These are phyloP conservation scores for Euphrasia confusa DNA, from an alignment of 257 asterid species.

Conservation along the genomic window DNA sequence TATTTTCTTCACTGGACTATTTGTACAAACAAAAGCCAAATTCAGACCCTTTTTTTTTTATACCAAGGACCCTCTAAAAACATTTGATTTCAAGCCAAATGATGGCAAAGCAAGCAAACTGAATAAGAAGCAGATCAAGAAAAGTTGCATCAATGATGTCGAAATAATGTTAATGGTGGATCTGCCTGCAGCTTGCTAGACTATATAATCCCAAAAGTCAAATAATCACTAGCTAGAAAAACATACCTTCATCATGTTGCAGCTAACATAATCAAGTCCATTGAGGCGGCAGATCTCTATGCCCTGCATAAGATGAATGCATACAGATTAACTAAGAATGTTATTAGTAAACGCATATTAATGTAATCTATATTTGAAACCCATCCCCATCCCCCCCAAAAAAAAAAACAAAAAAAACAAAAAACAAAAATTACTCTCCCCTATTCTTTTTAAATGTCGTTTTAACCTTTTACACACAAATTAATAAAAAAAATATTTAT, in stretches of 20 bases:
- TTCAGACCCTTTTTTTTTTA: too few relatives aligned
- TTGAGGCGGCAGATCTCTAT: slow-evolving; percentile 89
- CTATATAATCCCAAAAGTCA: neutral
- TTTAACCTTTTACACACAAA: too few relatives aligned
- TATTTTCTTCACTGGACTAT: too few relatives aligned
- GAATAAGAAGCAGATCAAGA: slow-evolving; percentile 12
- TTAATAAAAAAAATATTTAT: too few relatives aligned
- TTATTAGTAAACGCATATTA: slow-evolving; percentile 16
- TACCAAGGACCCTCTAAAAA: neutral
- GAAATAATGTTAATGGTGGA: slow-evolving; percentile 4
- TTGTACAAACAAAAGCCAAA: too few relatives aligned
- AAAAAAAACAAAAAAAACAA: too few relatives aligned
- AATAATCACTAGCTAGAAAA: slow-evolving; percentile 1
- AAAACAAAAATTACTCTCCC: too few relatives aligned
- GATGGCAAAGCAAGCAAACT: slow-evolving; percentile 5
- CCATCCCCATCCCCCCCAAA: too few relatives aligned
- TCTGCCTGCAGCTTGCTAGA: neutral
- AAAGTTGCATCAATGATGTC: slow-evolving; percentile 13
- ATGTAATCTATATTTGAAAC: slow-evolving; percentile 13
- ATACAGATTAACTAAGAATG: slow-evolving; percentile 15
- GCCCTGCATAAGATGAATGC: slow-evolving; percentile 49
- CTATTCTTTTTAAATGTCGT: too few relatives aligned
- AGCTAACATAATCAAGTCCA: slow-evolving; percentile 61
- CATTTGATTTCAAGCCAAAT: slow-evolving; percentile 1
- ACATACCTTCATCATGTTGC: slow-evolving; percentile 78